Conservation (phyloP, 2,329 filamentous ascomycete genomes). For the Fusarium napiforme region DNA sequence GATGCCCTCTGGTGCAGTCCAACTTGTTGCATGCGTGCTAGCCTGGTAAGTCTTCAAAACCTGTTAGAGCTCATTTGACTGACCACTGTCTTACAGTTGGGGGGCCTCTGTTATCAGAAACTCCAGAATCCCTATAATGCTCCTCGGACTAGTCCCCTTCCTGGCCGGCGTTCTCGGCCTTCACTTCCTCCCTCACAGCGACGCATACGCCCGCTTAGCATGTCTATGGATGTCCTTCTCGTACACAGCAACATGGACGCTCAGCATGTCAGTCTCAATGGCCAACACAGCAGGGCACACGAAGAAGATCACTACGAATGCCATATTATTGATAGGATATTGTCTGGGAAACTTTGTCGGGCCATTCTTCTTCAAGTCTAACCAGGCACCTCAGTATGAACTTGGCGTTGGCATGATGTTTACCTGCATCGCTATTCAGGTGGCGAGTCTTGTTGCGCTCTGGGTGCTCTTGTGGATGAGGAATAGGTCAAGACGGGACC, state of each 20-base stretch:
- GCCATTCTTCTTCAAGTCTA: conserved; percentile 52
- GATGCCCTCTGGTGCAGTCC: conserved; percentile 35
- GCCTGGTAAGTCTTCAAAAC: conserved; percentile 1
- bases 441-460: conserved; percentile 2
- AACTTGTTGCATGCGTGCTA: conserved; percentile 19
- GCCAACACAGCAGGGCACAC: conserved; percentile 50
- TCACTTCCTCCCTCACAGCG: conserved; percentile 14
- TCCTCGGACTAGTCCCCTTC: conserved; percentile 15
- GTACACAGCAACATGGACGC: conserved; percentile 42
- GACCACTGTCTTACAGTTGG: not conserved
- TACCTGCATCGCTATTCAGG: conserved; percentile 24
- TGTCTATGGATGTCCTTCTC: conserved; percentile 46
- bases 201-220: conserved; percentile 35
- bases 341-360: conserved; percentile 54
- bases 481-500: not conserved
- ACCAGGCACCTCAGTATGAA: conserved; percentile 20
- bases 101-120: conserved; percentile 9
- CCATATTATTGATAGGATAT: conserved; percentile 59
- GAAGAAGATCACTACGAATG: conserved; percentile 56
- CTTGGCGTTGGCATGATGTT: conserved; percentile 39
- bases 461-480: conserved; percentile 25
- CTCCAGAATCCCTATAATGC: conserved; percentile 26
- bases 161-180: conserved; percentile 25
- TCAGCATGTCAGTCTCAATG: conserved; percentile 41
- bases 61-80: accelerated